These are phyloP conservation scores for Pterocarpus santalinus DNA, from an alignment of 306 rosid genomes.

Conservation along the genomic window DNA sequence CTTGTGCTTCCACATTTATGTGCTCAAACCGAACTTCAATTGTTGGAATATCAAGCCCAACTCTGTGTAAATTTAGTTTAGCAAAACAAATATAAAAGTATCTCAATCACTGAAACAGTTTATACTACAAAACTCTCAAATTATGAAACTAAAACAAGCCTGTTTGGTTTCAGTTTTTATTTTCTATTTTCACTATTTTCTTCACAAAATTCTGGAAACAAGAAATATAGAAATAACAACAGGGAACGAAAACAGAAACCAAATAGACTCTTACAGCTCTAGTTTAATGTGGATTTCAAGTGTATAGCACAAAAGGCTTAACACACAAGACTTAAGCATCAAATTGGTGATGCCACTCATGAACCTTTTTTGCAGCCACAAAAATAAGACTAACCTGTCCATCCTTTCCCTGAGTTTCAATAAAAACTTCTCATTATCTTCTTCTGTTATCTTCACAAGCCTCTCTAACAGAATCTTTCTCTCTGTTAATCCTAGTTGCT, in stretches of 20 bases:
- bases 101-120: neutral
- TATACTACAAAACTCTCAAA: neutral
- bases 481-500: constrained; percentile 68
- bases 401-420: constrained; percentile 79
- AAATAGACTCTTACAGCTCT: too few species aligned
- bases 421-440: constrained; percentile 84
- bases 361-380: neutral
- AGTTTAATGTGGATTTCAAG: too few species aligned
- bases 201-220: too few species aligned
- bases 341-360: too few species aligned
- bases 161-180: too few species aligned
- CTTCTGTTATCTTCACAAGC: constrained; percentile 79
- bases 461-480: constrained; percentile 74
- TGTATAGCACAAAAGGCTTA: too few species aligned
- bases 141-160: neutral
- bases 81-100: neutral
- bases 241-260: too few species aligned
- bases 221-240: too few species aligned
- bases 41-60: constrained; percentile 73
- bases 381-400: constrained; percentile 58
- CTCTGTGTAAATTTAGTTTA: constrained; percentile 46
- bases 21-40: constrained; percentile 84
- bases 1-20: constrained; percentile 73
- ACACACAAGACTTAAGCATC: neutral
- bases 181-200: too few species aligned